phyloP scores from a whole-genome alignment of 2,329 filamentous ascomycete genomes.

The Alternaria brassicae region DNA sequence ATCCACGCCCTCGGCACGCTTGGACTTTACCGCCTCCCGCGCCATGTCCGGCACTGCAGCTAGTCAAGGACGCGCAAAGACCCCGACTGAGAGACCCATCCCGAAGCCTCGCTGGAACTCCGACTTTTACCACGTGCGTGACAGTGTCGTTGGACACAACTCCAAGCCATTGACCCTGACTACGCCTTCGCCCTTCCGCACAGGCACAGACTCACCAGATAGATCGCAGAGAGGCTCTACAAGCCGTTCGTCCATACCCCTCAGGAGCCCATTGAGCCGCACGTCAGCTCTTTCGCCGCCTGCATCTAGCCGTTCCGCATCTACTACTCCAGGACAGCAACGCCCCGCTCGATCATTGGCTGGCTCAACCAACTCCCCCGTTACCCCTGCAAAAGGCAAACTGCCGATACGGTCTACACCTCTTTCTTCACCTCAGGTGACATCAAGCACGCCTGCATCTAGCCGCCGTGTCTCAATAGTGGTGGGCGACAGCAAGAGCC shows the following conservation, averaged over 20 bases:
- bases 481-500: constrained; percentile 29
- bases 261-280: constrained; percentile 46
- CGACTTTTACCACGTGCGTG: constrained; percentile 46
- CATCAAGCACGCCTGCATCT: constrained; percentile 32
- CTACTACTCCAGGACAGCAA: constrained; percentile 42
- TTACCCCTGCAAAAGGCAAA: constrained; percentile 41
- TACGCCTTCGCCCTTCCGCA: constrained; percentile 45
- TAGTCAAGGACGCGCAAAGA: constrained; percentile 30
- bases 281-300: constrained; percentile 35
- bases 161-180: constrained; percentile 47
- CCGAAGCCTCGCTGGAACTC: constrained; percentile 51
- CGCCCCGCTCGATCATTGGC: constrained; percentile 36
- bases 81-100: constrained; percentile 37
- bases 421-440: constrained; percentile 24
- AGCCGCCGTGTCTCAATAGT: constrained; percentile 31
- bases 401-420: constrained; percentile 28
- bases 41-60: constrained; percentile 36
- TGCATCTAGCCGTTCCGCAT: constrained; percentile 31
- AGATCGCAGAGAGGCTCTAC: constrained; percentile 31
- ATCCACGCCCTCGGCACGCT: constrained; percentile 20
- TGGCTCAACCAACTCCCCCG: constrained; percentile 41
- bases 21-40: constrained; percentile 36
- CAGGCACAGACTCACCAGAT: constrained; percentile 20
- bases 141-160: constrained; percentile 49
- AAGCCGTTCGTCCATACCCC: constrained; percentile 45